Evolutionary conservation across 495 filamentous ascomycete genomes (phyloP), one percentile per base, ranked within the genome.

Genomic region (Glarea lozoyensis): DNA sequence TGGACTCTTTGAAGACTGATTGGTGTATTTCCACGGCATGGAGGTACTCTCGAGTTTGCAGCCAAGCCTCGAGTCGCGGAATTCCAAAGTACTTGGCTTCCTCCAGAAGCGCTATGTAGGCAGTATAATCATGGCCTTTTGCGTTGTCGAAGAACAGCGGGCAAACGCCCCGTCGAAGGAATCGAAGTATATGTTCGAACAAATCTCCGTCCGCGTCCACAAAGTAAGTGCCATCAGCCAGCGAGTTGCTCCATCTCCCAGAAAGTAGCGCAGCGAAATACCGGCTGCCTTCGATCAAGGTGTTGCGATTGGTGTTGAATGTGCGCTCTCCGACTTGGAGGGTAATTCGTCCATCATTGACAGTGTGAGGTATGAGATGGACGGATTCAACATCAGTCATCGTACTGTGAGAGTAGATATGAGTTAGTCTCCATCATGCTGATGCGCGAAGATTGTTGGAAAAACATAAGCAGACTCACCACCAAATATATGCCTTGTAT

Each of bases 121-220:
- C 27, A 10, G 38, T 48, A 33, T 57, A 46, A 39, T 73, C 60
- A 37, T 63, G 60, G 0, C 60, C 60, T 10, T 48, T 58, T 15
- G 25, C 32, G 12, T 43, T 39, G 43, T 58, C 52, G 44, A 61
- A 71, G 43, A 68, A 66, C 1, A 70, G 0, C 0, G 69, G 69
- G 17, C 60, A 55, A 3, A 48, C 49, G 3, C 53, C 49, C 13
- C 53, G 58, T 0, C 68, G 61, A 2, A 69, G 48, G 47, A 60
- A 69, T 1, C 47, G 50, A 4, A 72, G 52, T 38, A 71, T 49
- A 42, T 71, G 53, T 25, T 54, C 43, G 49, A 72, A 72, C 7
- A 63, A 23, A 1, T 49, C 37, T 7, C 57, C 53, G 43, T 72
- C 62, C 0, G 57, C 49, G 40, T 72, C 68, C 38, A 72, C 32